phyloP scores from a whole-genome alignment of 495 filamentous ascomycete species.

The Thozetella sp. region DNA sequence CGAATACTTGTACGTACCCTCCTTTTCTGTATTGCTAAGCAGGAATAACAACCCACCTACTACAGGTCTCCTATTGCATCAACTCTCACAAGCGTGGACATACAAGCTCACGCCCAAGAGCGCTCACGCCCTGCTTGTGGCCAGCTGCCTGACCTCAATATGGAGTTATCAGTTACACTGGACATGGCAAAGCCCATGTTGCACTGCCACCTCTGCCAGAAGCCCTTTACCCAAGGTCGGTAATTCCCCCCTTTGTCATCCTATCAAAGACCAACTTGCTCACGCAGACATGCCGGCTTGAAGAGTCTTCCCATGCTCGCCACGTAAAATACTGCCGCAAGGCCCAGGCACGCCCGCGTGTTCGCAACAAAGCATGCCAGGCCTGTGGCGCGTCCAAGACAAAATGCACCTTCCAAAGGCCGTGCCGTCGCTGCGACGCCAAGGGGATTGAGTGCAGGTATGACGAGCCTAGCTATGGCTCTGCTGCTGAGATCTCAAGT shows the following conservation, averaged over 20 bases:
- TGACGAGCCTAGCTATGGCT: background rate
- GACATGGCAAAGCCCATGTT: no score
- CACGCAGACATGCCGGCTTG: no score
- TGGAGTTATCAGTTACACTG: no score
- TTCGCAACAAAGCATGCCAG: background rate
- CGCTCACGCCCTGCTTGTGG: no score
- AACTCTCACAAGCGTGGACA: no score
- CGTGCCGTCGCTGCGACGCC: background rate
- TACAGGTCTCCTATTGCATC: no score
- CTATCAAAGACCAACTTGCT: background rate
- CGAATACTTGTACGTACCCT: no score
- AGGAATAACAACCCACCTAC: no score
- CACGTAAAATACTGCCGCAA: slow-evolving; percentile 2
- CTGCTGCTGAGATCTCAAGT: background rate
- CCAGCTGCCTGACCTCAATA: no score
- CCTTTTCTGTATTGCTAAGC: no score
- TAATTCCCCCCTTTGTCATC: background rate
- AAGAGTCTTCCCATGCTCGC: background rate
- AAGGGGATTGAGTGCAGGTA: background rate
- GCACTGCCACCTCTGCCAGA: background rate
- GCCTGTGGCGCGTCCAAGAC: background rate
- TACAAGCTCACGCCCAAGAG: no score
- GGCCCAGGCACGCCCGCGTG: background rate
- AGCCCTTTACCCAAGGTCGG: background rate
- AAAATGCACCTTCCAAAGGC: background rate